Conservation (phyloP, 306 rosid genomes). For the Potentilla sterilis region DNA sequence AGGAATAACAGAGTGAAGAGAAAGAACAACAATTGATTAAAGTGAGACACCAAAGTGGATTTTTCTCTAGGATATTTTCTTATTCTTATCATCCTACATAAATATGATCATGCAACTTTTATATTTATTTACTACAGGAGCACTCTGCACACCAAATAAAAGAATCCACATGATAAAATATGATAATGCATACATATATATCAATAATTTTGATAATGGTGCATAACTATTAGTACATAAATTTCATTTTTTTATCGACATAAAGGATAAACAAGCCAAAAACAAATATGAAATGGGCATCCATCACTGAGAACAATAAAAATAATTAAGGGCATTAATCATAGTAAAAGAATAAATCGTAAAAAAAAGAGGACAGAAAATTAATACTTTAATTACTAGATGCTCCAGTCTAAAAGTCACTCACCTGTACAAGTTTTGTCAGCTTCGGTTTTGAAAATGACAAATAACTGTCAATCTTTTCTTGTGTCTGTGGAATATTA, state of each 20-base stretch:
- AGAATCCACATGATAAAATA: background rate
- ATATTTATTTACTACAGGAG: background rate
- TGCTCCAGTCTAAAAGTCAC: conserved; percentile 25
- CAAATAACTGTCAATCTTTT: conserved; percentile 83
- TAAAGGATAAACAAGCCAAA: background rate
- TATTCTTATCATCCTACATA: background rate
- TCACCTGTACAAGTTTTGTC: conserved; percentile 92
- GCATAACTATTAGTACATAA: background rate
- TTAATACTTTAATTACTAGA: background rate
- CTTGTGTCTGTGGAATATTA: conserved; percentile 83
- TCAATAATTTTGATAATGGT: background rate
- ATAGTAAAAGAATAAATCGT: background rate
- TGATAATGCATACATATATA: background rate
- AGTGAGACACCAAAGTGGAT: background rate
- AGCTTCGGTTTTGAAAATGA: conserved; percentile 76
- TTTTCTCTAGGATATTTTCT: background rate
- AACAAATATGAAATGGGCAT: background rate
- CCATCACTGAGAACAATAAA: background rate
- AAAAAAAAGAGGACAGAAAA: background rate
- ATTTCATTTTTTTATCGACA: too few species aligned
- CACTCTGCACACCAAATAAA: background rate
- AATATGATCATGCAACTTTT: background rate
- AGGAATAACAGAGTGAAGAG: background rate
- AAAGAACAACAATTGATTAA: background rate
- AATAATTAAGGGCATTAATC: background rate